Evolutionary conservation across 257 asterid genomes (phyloP), one percentile per base, ranked within the genome.

Genomic region (Hygrophila difformis): DNA sequence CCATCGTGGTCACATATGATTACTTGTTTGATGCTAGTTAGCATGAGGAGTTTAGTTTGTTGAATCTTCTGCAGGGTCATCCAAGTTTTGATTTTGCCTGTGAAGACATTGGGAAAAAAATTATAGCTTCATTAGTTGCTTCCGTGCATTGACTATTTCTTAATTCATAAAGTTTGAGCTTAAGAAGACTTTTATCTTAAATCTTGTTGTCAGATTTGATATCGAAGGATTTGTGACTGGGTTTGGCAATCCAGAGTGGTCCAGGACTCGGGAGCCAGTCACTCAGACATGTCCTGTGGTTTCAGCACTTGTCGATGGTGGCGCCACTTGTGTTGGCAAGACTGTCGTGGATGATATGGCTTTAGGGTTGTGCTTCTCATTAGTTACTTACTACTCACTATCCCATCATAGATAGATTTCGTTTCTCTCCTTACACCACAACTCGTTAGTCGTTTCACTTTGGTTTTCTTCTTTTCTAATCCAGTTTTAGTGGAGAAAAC

Each of bases 221-320:
- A 60, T 91, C 13, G 75, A 87, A 50, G 97, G 99, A 47, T 71
- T 36, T 70, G 81, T 78, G 29, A 74, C 97, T 51, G 94, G 99
- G 34, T 82, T 91, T 71, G 99, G 99, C 64, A 82, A 81, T 74
- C 89, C 93, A 52, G 97, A 86, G 70, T 91, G 99, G 99, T 49
- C 68, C 13, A 83, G 75, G 57, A 76, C 95, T 33, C 97, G 87
- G 11, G 84, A 63, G 57, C 63, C 83, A 59, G 89, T 97, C 35
- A 53, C 82, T 13, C 81, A 43, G 62, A 91, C 93, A 14, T 72
- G 87, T 67, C 53, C 78, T 5, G 84, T 66, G n/a, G 93, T 87
- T 65, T 71, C 79, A 31, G 57, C 87, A 36, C 94, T 91, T 59
- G 83, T 91, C 63, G 97, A 86, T 49, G 94, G 83, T 43, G 99